Percentiles rank a stretch among this genome's conserved stretches.
phyloP scores from a whole-genome alignment of 2,329 filamentous ascomycete genomes.

The Colletotrichum musae region DNA sequence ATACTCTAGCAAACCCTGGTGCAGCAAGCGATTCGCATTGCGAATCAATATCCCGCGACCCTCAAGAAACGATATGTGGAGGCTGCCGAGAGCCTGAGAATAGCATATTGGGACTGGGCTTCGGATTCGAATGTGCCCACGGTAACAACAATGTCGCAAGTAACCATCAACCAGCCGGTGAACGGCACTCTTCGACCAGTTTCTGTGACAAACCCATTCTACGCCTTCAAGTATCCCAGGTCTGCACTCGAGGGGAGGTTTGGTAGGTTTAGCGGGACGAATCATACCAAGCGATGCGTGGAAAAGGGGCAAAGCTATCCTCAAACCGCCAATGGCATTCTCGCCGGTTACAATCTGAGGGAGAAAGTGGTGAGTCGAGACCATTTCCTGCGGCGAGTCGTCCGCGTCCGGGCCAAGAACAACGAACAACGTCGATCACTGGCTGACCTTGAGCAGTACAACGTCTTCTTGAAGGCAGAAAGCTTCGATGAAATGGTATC shows the following conservation, averaged over 20 bases:
- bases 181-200: slow-evolving; percentile 47
- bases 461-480: slow-evolving; percentile 55
- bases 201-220: slow-evolving; percentile 66
- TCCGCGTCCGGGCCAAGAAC: neutral
- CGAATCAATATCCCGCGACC: slow-evolving; percentile 31
- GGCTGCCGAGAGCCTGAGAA: slow-evolving; percentile 62
- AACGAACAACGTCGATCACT: neutral
- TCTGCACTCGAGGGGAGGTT: slow-evolving; percentile 55
- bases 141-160: slow-evolving; percentile 52
- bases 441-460: slow-evolving; percentile 53
- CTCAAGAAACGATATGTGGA: slow-evolving; percentile 52
- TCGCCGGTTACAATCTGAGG: slow-evolving; percentile 53
- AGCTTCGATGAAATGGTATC: slow-evolving; percentile 59
- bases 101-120: slow-evolving; percentile 71
- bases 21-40: slow-evolving; percentile 44
- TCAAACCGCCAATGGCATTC: slow-evolving; percentile 52
- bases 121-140: slow-evolving; percentile 58
- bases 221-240: slow-evolving; percentile 64
- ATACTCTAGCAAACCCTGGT: slow-evolving; percentile 46
- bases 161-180: slow-evolving; percentile 58
- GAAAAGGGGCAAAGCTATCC: slow-evolving; percentile 52
- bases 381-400: neutral
- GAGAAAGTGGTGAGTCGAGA: slow-evolving; percentile 56
- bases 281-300: slow-evolving; percentile 35
- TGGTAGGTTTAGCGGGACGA: slow-evolving; percentile 46